Base-by-base conservation (phyloP, 2,329 filamentous ascomycete species). In the Fusarium xylarioides region DNA sequence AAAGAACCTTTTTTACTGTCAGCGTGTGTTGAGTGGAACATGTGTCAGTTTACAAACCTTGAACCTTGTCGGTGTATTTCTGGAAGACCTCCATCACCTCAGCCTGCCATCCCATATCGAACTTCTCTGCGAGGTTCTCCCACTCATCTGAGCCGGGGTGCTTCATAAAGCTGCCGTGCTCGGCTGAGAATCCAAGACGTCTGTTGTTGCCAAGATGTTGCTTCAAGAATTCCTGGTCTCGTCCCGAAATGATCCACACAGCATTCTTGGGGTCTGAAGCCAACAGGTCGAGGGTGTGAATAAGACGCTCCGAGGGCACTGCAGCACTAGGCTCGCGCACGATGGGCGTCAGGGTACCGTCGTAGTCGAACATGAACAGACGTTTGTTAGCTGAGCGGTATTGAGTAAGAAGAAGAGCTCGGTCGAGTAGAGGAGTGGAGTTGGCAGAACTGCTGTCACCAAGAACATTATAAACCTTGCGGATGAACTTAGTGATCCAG, bases 281-380 rank as follows among this genome's bases (percentile, higher is more conserved):
- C 46, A 99, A 87, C 16, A 89, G 88, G 80, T 92, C 94, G 66
- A 99, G 86, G 2, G 92, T 95, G 35, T 91, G 89, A 54, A 97
- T 91, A 28, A 98, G 90, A 28, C 91, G 90, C 76, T 95, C 92
- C 2, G 95, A 95, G 0, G 96, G 96, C 43, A 98, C 91, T 7
- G 96, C 96, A 10, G 94, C 91, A 74, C 92, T 91, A 4, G 96
- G 96, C 78, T 98, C 95, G 76, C 93, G 92, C 62, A 98, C 96
- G 77, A 99, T 98, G 1, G 95, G 94, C 7, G 96, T 98, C 61
- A 99, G 88, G 1, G 96, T 99, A 53, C 96, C 96, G 80, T 99
- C 96, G 79, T 99, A 99, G 83, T 99, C 96, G 80, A 98, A 98
- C 93, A 99, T 95, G 85, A 98, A 97, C 7, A 99, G 86, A 16